phyloP scores from a whole-genome alignment of 2,329 filamentous ascomycete genomes.

The Fusarium udum region DNA sequence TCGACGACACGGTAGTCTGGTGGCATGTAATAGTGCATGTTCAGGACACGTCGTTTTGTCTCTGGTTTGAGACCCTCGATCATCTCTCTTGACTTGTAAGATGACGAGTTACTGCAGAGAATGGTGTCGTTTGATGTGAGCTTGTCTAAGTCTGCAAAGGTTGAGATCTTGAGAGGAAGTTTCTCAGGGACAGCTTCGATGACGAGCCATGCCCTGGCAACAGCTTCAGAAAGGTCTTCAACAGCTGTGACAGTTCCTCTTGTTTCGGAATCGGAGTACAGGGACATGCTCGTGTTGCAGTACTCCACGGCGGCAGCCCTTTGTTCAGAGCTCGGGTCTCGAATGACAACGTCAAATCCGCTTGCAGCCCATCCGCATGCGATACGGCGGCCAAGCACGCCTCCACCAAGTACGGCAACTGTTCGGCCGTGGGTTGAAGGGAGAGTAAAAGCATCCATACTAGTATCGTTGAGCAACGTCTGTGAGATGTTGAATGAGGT shows the following conservation, averaged over 20 bases:
- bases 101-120: slow-evolving; percentile 2
- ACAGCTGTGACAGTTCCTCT: not conserved
- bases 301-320: slow-evolving; percentile 1
- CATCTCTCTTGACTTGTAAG: slow-evolving; percentile 16
- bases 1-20: slow-evolving; percentile 1
- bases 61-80: not conserved
- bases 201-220: slow-evolving; percentile 3
- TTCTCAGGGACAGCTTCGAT: slow-evolving; percentile 15
- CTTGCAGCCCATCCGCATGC: slow-evolving; percentile 18
- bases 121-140: not conserved
- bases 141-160: slow-evolving; percentile 4
- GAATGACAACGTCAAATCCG: slow-evolving; percentile 7
- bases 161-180: slow-evolving; percentile 5
- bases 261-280: not conserved
- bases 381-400: not conserved
- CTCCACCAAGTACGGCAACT: not conserved
- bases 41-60: not conserved
- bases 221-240: not conserved
- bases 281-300: not conserved
- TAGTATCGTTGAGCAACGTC: fast-evolving
- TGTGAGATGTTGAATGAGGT: no score
- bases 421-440: not conserved
- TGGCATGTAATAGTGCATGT: slow-evolving; percentile 21
- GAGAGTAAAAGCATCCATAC: not conserved
- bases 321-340: slow-evolving; percentile 6